Percentiles rank a stretch among this genome's conserved stretches.
These are phyloP conservation scores for Hypoxylon sp. DNA, from an alignment of 2,329 filamentous ascomycete species.

Conservation along the genomic window DNA sequence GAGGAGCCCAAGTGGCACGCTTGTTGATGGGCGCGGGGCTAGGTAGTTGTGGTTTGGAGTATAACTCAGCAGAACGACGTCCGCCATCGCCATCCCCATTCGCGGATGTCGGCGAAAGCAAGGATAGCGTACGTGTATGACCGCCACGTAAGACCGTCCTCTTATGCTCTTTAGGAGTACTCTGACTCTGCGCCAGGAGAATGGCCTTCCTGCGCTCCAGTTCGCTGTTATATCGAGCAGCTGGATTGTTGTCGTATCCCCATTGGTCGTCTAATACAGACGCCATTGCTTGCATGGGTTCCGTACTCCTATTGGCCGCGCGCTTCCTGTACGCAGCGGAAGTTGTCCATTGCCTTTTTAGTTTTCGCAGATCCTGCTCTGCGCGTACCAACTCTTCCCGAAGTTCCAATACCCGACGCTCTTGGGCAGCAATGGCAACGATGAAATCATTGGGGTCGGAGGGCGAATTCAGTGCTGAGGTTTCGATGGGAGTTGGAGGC, in stretches of 20 bases:
- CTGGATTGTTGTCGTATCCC: slow-evolving; percentile 51
- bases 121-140: slow-evolving; percentile 73
- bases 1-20: slow-evolving; percentile 68
- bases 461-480: slow-evolving; percentile 54
- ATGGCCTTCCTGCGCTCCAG: slow-evolving; percentile 77
- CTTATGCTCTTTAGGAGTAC: slow-evolving; percentile 52
- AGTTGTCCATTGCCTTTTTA: slow-evolving; percentile 85
- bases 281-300: slow-evolving; percentile 60
- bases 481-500: slow-evolving; percentile 61
- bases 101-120: slow-evolving; percentile 75
- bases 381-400: slow-evolving; percentile 88
- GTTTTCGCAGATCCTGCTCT: slow-evolving; percentile 74
- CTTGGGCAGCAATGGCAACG: slow-evolving; percentile 89
- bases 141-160: slow-evolving; percentile 75
- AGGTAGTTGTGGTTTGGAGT: slow-evolving; percentile 45
- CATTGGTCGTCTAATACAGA: slow-evolving; percentile 34
- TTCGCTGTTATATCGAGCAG: slow-evolving; percentile 61
- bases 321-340: slow-evolving; percentile 82
- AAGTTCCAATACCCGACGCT: slow-evolving; percentile 88
- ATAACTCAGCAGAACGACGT: slow-evolving; percentile 49
- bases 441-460: slow-evolving; percentile 75
- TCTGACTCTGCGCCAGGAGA: slow-evolving; percentile 59
- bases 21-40: slow-evolving; percentile 56
- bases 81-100: slow-evolving; percentile 55
- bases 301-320: slow-evolving; percentile 68